Evolutionary conservation across 495 filamentous ascomycete genomes (phyloP).

Genomic region (Astrothelium subdiscretum): DNA sequence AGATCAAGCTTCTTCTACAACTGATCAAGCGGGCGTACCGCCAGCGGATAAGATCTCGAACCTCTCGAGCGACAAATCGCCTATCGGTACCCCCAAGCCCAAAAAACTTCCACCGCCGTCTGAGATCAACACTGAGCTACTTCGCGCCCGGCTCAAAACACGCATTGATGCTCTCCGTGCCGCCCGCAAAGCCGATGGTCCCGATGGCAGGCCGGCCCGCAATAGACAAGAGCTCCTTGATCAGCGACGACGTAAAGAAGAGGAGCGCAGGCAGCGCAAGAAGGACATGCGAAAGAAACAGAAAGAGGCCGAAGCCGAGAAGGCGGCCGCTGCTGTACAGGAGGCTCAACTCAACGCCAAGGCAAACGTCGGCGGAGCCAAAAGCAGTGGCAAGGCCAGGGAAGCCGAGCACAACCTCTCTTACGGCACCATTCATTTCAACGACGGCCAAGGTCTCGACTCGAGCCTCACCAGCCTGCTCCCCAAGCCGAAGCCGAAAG

Average conservation of each 20-base stretch:
- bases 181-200: constrained; percentile 67
- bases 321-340: constrained; percentile 37
- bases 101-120: constrained; percentile 18
- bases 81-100: constrained; percentile 35
- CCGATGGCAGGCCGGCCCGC: constrained; percentile 64
- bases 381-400: constrained; percentile 17
- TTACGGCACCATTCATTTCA: constrained; percentile 78
- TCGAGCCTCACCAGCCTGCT: constrained; percentile 51
- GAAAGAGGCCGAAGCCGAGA: constrained; percentile 61
- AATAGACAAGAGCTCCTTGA: constrained; percentile 86
- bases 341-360: constrained; percentile 37
- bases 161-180: constrained; percentile 74
- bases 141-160: constrained; percentile 64
- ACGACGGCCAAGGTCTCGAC: constrained; percentile 68
- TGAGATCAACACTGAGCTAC: constrained; percentile 49
- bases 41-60: constrained; percentile 4
- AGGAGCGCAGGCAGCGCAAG: constrained; percentile 74
- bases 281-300: constrained; percentile 63
- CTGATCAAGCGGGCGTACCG: neutral
- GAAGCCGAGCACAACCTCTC: constrained; percentile 52
- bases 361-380: constrained; percentile 18
- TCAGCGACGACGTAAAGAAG: constrained; percentile 72
- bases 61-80: constrained; percentile 6
- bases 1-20: neutral
- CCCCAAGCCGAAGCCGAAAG: constrained; percentile 45